Evolutionary conservation across 2,329 filamentous ascomycete species (phyloP).

Genomic region (Allantophomopsis cytisporea): DNA sequence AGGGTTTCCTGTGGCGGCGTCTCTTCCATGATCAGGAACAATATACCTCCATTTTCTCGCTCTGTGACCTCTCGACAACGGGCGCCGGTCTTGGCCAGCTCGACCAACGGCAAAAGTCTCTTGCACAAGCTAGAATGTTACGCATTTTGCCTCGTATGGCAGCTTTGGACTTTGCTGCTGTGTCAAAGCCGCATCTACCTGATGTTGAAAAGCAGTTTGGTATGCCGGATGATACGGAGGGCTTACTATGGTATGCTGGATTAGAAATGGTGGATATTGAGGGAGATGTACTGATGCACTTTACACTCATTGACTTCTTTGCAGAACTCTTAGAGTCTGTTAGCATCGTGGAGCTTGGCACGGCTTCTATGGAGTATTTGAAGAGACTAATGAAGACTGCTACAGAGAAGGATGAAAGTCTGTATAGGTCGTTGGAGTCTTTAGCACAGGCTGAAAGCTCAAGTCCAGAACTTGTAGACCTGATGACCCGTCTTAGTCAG

Average conservation of each 20-base stretch:
- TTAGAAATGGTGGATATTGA: constrained; percentile 18
- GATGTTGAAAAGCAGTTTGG: constrained; percentile 13
- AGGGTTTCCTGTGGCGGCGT: constrained; percentile 38
- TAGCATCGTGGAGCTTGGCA: constrained; percentile 13
- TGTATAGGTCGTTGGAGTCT: constrained; percentile 15
- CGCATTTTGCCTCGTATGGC: constrained; percentile 17
- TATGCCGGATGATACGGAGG: constrained; percentile 6
- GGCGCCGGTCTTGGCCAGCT: constrained; percentile 10
- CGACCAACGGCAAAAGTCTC: constrained; percentile 17
- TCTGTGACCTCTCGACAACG: constrained; percentile 15
- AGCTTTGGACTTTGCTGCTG: constrained; percentile 12
- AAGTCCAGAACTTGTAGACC: constrained; percentile 14
- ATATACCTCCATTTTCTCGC: constrained; percentile 30
- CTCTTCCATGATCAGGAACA: constrained; percentile 31
- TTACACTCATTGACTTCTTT: constrained; percentile 18
- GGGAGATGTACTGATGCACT: constrained; percentile 19
- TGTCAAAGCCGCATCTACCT: constrained; percentile 13
- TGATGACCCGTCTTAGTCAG: constrained; percentile 3
- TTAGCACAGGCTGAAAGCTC: constrained; percentile 11
- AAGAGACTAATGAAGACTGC: constrained; percentile 11
- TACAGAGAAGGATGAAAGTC: constrained; percentile 10
- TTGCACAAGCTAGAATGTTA: constrained; percentile 18
- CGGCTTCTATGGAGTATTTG: constrained; percentile 13
- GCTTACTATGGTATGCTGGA: constrained; percentile 17
- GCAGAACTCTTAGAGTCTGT: constrained; percentile 16